Evolutionary conservation across 2,329 filamentous ascomycete species (phyloP).

Genomic region (Aschersonia sp.): DNA sequence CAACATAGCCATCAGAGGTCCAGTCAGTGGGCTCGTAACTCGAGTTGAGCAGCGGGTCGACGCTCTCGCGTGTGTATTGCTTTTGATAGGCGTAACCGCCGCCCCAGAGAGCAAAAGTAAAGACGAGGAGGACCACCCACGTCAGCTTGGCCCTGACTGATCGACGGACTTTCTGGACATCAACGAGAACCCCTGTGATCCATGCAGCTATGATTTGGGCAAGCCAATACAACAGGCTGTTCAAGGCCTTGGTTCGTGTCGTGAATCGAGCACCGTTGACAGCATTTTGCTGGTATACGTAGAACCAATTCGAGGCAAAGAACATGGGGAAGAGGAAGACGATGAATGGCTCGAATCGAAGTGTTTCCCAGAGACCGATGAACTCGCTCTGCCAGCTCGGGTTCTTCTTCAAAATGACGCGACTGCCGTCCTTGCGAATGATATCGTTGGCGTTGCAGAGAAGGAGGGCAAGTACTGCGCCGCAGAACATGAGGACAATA

Average conservation of each 20-base stretch:
- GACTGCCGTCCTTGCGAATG: constrained; percentile 61
- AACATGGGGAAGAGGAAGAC: constrained; percentile 42
- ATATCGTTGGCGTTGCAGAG: constrained; percentile 60
- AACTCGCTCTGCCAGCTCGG: constrained; percentile 75
- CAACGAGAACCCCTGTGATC: constrained; percentile 29
- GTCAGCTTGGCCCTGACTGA: constrained; percentile 55
- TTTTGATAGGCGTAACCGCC: constrained; percentile 68
- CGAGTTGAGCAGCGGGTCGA: constrained; percentile 9
- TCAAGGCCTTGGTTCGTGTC: constrained; percentile 38
- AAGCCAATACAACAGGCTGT: constrained; percentile 39
- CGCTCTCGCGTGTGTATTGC: constrained; percentile 27
- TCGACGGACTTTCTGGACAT: constrained; percentile 66
- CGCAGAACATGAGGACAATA: constrained; percentile 64
- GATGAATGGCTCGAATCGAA: constrained; percentile 57
- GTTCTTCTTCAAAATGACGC: constrained; percentile 80
- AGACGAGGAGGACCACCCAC: constrained; percentile 41
- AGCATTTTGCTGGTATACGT: constrained; percentile 43
- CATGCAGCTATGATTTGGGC: constrained; percentile 40
- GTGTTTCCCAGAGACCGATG: constrained; percentile 57
- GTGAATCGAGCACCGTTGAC: constrained; percentile 41
- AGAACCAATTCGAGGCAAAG: constrained; percentile 40
- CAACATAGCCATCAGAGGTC: constrained; percentile 44
- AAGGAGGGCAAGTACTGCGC: constrained; percentile 53
- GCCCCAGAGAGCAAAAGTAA: constrained; percentile 72
- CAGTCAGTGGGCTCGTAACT: constrained; percentile 40